phyloP scores from a whole-genome alignment of 1,139 yeast genomes.

The Taiozyma sp. region DNA sequence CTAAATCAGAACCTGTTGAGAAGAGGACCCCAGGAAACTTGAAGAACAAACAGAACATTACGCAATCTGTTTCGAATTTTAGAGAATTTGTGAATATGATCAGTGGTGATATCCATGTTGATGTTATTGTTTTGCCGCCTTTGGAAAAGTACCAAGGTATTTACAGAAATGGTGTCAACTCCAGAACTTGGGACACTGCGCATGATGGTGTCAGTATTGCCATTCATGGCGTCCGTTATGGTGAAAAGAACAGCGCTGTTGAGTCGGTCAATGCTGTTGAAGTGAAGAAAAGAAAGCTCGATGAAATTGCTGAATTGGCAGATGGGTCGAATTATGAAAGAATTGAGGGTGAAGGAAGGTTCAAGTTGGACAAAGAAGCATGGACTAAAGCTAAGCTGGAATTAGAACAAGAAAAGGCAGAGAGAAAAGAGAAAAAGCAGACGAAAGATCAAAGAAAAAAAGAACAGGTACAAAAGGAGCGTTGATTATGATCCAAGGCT shows the following conservation, averaged over 20 bases:
- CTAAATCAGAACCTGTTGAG: constrained; percentile 10
- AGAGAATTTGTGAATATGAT: constrained; percentile 22
- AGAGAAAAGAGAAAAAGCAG: background rate
- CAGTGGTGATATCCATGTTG: constrained; percentile 56
- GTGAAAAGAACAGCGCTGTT: constrained; percentile 23
- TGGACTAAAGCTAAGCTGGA: constrained; percentile 15
- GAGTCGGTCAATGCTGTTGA: constrained; percentile 13
- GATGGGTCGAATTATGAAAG: constrained; percentile 5
- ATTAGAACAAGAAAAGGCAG: constrained; percentile 4
- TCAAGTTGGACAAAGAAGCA: constrained; percentile 18
- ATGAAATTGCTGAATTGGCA: constrained; percentile 9
- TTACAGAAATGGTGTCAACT: constrained; percentile 60
- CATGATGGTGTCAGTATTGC: constrained; percentile 72
- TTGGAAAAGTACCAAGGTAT: constrained; percentile 57
- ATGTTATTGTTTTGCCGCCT: constrained; percentile 64
- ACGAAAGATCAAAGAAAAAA: background rate
- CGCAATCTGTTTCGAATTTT: constrained; percentile 25
- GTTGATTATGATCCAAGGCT: background rate
- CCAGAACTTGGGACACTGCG: constrained; percentile 61
- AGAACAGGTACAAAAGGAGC: background rate
- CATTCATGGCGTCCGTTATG: constrained; percentile 43
- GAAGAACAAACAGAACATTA: constrained; percentile 25
- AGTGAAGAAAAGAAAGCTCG: constrained; percentile 16
- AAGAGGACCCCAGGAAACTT: constrained; percentile 31
- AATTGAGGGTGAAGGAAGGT: constrained; percentile 5